Base-by-base conservation (phyloP, 768 basidiomycete genomes). In the Butyriboletus loyo region DNA sequence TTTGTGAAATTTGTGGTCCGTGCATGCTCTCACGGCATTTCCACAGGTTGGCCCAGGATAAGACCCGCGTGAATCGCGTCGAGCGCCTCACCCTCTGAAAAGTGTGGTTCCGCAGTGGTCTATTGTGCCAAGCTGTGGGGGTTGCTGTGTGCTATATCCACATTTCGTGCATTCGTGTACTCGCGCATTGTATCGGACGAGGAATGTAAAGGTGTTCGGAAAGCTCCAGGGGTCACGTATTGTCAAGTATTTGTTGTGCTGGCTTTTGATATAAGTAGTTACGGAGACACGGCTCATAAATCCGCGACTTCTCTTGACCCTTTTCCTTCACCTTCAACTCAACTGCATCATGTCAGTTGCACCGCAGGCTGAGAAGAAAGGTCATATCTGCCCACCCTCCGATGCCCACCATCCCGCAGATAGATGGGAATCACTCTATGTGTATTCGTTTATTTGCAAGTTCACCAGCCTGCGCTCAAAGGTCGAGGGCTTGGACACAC, bases 401-500 rank as follows among this genome's bases (percentile, higher is more conserved):
- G 77, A 74, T 64, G 88, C 87, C 25, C 78, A 69, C 24, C 88
- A 90, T 74, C 91, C 91, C 27, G 76, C 77, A 49, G 86, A 87
- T 73, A 86, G 87, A 71, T 93, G 91, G 91, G 91, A 93, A 73
- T 82, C 86, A 6, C 72, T 89, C 58, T 92, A 91, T 70, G 82
- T 93, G 34, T 93, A 90, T 69, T 81, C 85, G 28, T 93, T 93
- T 74, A 84, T 93, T 57, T 83, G 81, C 75, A 89, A 82, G 71
- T 93, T 89, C 75, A 89, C 89, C 22, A 75, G 79, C 69, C 74
- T 92, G 61, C 83, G 81, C 59, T 75, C 76, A 53, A 90, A 89
- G 72, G 76, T 89, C 35, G 87, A 89, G 69, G 89, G 90, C 50
- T 72, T 92, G 53, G 84, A 91, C 64, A 79, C 83, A 58, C 82